Evolutionary conservation across 768 basidiomycete genomes (phyloP).

Genomic region (Termitomyces sp.): DNA sequence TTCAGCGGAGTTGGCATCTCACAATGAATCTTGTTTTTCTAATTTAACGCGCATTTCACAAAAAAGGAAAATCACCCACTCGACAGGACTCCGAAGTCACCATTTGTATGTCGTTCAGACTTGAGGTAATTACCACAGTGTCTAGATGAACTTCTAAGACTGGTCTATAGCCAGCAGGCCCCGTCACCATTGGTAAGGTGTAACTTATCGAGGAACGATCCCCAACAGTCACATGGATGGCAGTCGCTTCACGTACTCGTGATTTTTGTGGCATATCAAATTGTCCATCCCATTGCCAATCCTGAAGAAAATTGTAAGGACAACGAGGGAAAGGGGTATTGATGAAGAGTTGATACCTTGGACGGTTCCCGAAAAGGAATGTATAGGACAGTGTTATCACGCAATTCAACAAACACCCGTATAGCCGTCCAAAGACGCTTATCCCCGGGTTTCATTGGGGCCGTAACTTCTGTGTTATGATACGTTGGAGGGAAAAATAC

Average conservation of each 20-base stretch:
- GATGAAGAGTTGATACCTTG: slow-evolving; percentile 43
- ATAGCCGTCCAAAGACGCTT: slow-evolving; percentile 77
- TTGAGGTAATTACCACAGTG: slow-evolving; percentile 70
- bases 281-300: slow-evolving; percentile 89
- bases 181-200: slow-evolving; percentile 75
- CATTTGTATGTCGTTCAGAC: slow-evolving; percentile 82
- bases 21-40: slow-evolving; percentile 52
- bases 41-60: not conserved
- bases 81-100: slow-evolving; percentile 73
- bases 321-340: not conserved
- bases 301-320: slow-evolving; percentile 31
- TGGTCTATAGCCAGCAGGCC: slow-evolving; percentile 70
- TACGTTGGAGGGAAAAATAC: slow-evolving; percentile 82
- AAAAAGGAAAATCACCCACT: slow-evolving; percentile 31
- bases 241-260: slow-evolving; percentile 59
- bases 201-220: slow-evolving; percentile 85
- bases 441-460: slow-evolving; percentile 67
- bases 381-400: slow-evolving; percentile 68
- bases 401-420: slow-evolving; percentile 76
- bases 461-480: slow-evolving; percentile 51
- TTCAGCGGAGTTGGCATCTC: slow-evolving; percentile 74
- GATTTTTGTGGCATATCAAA: slow-evolving; percentile 40
- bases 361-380: slow-evolving; percentile 92
- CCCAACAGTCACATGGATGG: slow-evolving; percentile 68
- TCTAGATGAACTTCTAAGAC: slow-evolving; percentile 80